These are phyloP conservation scores for Camelina laxa DNA, from an alignment of 345 rosid species.

Conservation along the genomic window DNA sequence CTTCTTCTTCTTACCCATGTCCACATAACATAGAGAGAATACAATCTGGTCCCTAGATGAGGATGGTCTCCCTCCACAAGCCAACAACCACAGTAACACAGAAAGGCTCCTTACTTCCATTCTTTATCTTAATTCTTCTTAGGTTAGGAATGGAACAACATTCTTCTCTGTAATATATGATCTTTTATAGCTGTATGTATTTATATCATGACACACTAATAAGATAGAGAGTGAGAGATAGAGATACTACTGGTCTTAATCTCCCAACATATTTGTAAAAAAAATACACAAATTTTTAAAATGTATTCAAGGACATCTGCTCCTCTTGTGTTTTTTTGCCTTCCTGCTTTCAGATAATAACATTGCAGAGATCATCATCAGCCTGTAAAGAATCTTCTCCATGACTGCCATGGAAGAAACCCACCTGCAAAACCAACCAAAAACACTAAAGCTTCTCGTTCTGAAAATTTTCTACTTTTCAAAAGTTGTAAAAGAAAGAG, in stretches of 20 bases:
- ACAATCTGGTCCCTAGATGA: slow-evolving; percentile 68
- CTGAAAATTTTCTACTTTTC: background rate
- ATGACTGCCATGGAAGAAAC: slow-evolving; percentile 93
- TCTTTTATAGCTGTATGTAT: slow-evolving; percentile 19
- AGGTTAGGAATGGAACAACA: slow-evolving; percentile 38
- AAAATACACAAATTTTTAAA: slow-evolving; percentile 24
- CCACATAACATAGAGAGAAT: slow-evolving; percentile 74
- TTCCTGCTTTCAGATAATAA: background rate
- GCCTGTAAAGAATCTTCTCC: slow-evolving; percentile 91
- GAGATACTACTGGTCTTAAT: slow-evolving; percentile 24
- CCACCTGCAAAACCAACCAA: slow-evolving; percentile 59
- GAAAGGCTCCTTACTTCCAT: slow-evolving; percentile 29
- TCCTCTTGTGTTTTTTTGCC: background rate
- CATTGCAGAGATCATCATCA: slow-evolving; percentile 39
- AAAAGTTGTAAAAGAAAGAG: background rate
- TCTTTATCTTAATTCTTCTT: slow-evolving; percentile 38
- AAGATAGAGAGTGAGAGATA: slow-evolving; percentile 27
- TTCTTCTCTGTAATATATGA: slow-evolving; percentile 31
- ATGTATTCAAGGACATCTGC: background rate
- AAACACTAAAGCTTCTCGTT: slow-evolving; percentile 13
- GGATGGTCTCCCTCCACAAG: slow-evolving; percentile 13
- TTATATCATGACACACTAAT: slow-evolving; percentile 26
- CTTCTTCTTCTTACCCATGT: slow-evolving; percentile 66
- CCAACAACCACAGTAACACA: slow-evolving; percentile 13
- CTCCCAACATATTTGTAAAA: slow-evolving; percentile 23